These are phyloP conservation scores for Kregervanrija pseudodelftensis DNA, from an alignment of 805 yeast genomes.

Conservation along the genomic window DNA sequence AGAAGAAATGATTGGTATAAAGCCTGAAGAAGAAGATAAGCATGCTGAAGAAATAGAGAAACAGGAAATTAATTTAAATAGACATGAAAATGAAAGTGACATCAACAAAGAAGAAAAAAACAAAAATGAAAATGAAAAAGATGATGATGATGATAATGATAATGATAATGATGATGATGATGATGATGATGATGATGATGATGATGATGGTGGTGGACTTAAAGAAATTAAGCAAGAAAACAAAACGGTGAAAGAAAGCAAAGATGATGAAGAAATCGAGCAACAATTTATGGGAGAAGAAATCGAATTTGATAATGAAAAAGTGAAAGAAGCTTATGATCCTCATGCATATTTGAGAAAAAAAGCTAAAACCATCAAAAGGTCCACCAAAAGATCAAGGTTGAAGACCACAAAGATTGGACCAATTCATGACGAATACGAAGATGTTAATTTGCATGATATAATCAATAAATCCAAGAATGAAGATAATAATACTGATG, in stretches of 20 bases:
- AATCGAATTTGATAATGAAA: slow-evolving; percentile 1
- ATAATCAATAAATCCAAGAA: slow-evolving; percentile 27
- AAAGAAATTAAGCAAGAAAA: slow-evolving; percentile 3
- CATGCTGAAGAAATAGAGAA: background rate
- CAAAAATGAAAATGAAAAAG: background rate
- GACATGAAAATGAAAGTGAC: background rate
- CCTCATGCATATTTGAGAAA: slow-evolving; percentile 15
- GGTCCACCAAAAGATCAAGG: slow-evolving; percentile 45
- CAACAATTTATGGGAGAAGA: slow-evolving; percentile 6
- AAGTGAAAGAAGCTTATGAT: slow-evolving; percentile 1
- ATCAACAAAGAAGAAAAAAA: background rate
- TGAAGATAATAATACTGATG: slow-evolving; percentile 11
- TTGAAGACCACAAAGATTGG: slow-evolving; percentile 32
- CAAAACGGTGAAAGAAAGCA: slow-evolving; percentile 10
- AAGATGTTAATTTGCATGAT: slow-evolving; percentile 36
- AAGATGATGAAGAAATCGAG: slow-evolving; percentile 12
- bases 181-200: too few species aligned
- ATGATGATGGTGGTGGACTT: slow-evolving; percentile 1
- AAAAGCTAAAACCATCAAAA: slow-evolving; percentile 39
- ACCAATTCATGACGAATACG: slow-evolving; percentile 25
- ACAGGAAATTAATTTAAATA: background rate
- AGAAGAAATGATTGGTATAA: background rate
- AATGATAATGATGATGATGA: background rate
- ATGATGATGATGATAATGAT: background rate
- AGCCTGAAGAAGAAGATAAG: background rate